Evolutionary conservation across 257 asterid genomes (phyloP).

Genomic region (Ilex asprella): DNA sequence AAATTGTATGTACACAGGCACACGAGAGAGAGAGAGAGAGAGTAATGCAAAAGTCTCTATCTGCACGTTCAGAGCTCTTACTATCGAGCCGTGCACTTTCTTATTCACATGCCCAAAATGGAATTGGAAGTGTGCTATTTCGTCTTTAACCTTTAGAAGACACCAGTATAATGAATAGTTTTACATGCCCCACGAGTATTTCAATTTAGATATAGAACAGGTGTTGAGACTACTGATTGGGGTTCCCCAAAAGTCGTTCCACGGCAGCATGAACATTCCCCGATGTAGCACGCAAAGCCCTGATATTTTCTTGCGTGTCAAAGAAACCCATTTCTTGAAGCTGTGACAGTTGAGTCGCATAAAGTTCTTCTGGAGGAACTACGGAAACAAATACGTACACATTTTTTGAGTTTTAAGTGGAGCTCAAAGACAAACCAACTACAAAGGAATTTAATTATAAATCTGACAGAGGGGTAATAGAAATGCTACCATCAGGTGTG

Average conservation of each 20-base stretch:
- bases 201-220: constrained; percentile 7
- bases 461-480: neutral
- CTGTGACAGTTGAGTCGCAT: constrained; percentile 52
- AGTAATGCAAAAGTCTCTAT: no score
- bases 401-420: neutral
- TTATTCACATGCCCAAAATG: no score
- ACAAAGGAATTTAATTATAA: no score
- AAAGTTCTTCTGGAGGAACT: constrained; percentile 57
- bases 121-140: no score
- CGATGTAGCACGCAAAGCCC: constrained; percentile 47
- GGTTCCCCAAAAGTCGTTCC: constrained; percentile 49
- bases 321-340: constrained; percentile 66
- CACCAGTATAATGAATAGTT: neutral
- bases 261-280: constrained; percentile 63
- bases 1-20: no score
- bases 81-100: no score
- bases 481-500: constrained; percentile 26
- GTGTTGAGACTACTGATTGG: constrained; percentile 22
- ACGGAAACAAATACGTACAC: constrained; percentile 6
- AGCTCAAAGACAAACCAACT: neutral
- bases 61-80: no score
- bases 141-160: no score
- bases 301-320: constrained; percentile 45
- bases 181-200: constrained; percentile 15
- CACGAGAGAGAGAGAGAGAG: no score